Evolutionary conservation across 257 asterid species (phyloP), one percentile per base, ranked within the genome.

Genomic region (Solanum boliviense): DNA sequence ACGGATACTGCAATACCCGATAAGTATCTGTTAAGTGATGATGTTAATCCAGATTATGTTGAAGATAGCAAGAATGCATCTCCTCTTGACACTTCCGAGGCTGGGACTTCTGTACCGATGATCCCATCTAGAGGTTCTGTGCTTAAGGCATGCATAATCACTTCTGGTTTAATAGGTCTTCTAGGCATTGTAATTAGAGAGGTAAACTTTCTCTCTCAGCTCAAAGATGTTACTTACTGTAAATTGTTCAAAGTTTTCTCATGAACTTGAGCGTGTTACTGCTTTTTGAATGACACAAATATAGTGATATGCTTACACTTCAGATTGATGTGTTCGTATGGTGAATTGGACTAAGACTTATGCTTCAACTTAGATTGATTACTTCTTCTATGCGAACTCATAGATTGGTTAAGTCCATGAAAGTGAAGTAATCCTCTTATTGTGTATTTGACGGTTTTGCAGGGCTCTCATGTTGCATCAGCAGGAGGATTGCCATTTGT

Each of bases 391-490:
- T 27, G 67, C 6, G 25, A 6, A 46, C 85, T 15, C 27, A 44
- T 9, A 46, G 41, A 81, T 81, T 44, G n/a, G 52, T 36, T 8
- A 38, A 38, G 62, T 13, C 39, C 67, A 46, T 81, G 68, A 46
- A 27, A 81, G 41, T 27, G 13, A 81, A 27, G 25, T 46, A 46
- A 46, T 25, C 68, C 67, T 48, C 85, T 46, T 29, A 78, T 25
- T 46, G 68, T 81, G 39, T 15, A 46, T 81, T 88, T 89, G 89
- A 79, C 84, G 81, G 85, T 85, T 13, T 90, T 91, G 90, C 92
- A 95, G 99, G 93, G 86, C 89, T 95, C 98, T 91, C 98, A 94
- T 85, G 16, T 94, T 86, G 98, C 94, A 84, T 90, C 94, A 79
- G 41, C 13, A 60, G 93, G 91, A 91, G 98, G 98, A 85, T 95